Conservation (phyloP, 225 moss, liverwort and hornwort species). For the Antitrichia curtipendula region DNA sequence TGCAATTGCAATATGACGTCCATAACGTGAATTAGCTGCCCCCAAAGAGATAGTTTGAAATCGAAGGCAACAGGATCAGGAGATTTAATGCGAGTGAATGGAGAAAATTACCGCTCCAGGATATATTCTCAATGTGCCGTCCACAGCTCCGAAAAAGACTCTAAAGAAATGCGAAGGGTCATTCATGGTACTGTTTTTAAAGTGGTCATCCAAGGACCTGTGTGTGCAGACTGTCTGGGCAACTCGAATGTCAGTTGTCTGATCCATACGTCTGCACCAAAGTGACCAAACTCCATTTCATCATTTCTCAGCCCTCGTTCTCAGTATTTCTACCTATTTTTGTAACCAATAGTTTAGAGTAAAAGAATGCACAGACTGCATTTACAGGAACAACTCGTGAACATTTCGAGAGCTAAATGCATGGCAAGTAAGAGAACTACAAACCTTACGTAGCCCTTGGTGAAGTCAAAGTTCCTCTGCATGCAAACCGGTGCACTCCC, state of each 20-base stretch:
- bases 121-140: background rate
- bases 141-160: background rate
- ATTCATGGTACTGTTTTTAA: background rate
- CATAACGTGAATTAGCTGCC: background rate
- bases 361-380: background rate
- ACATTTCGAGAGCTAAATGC: background rate
- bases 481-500: background rate
- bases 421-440: background rate
- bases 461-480: background rate
- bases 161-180: background rate
- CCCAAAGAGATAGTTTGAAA: background rate
- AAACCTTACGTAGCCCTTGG: background rate
- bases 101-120: background rate
- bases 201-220: background rate
- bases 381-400: background rate
- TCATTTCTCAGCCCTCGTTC: background rate
- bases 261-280: background rate
- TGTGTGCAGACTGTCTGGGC: background rate
- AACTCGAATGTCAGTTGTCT: background rate
- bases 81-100: background rate
- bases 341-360: background rate
- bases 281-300: background rate
- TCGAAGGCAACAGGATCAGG: background rate
- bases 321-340: background rate
- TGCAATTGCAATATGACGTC: background rate